Evolutionary conservation across 2,329 filamentous ascomycete species (phyloP), one percentile per base, ranked within the genome.

Genomic region (Penicillium sp.): DNA sequence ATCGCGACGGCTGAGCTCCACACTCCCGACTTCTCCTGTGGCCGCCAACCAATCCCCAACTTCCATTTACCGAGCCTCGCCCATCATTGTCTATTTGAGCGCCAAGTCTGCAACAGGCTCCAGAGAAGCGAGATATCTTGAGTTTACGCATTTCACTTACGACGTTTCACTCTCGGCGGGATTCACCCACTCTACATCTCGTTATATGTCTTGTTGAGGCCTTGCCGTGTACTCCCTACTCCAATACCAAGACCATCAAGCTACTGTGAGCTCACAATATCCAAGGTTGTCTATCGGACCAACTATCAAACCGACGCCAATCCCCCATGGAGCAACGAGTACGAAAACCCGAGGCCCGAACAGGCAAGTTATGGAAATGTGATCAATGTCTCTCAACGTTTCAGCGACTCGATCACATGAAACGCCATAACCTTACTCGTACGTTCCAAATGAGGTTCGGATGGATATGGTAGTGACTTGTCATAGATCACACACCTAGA

Each of bases 391-490:
- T 50, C n/a, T 57, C 65, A 1, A 47, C 39, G 19, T 69, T 70
- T 40, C 58, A 61, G 19, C 61, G 67, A 27, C 32, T 63, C 43
- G 63, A 68, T 53, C 66, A 70, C 48, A 47, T 65, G 41, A 65
- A 63, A 51, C 64, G 66, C 13, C 67, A 69, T 58, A 41, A 40
- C 18, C 32, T 52, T 23, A 64, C 62, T 16, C 67, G 66, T 67
- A 63, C 38, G 62, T 60, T 40, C 8, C 9, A 41, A 13, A 11
- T n/a, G 2, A 4, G 13, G 14, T 2, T 29, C 30, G 43, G 7
- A 9, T 7, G 14, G 7, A 7, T 23, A 50, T 8, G 38, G 35
- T 47, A 18, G 50, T 19, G 19, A n/a, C 32, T 6, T 32, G 13
- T 32, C 19, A n/a, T 29, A 69, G 67, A 67, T 43, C 60, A 54